A percentile compares a stretch with the other conserved stretches of the same genome.
These are phyloP conservation scores for Carex scoparia DNA, from an alignment of 176 grass and related monocot species.

Conservation along the genomic window DNA sequence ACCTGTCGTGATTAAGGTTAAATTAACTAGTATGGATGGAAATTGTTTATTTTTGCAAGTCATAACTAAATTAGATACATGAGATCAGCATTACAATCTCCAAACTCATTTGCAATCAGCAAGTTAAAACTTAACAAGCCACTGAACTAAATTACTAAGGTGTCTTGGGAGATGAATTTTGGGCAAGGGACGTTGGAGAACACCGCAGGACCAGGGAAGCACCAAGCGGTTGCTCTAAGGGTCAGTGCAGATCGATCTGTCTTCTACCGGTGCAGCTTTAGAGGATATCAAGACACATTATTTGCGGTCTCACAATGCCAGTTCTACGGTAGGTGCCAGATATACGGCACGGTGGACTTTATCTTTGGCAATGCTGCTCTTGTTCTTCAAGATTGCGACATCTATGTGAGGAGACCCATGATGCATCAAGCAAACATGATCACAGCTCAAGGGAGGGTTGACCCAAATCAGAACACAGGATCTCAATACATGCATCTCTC, in stretches of 20 bases:
- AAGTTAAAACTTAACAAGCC: neutral
- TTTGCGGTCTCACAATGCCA: too few species aligned
- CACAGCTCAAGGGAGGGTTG: conserved; percentile 53
- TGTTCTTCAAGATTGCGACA: conserved; percentile 43
- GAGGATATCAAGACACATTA: too few species aligned
- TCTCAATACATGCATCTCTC: conserved; percentile 39
- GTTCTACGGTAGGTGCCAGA: conserved; percentile 18
- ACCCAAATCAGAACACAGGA: conserved; percentile 72
- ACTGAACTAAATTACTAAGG: neutral
- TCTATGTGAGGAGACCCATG: conserved; percentile 40
- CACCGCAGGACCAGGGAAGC: neutral
- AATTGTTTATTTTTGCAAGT: neutral
- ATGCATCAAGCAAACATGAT: conserved; percentile 41
- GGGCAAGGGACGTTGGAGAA: neutral
- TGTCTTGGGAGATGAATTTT: conserved; percentile 9
- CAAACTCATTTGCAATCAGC: neutral
- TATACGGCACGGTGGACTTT: conserved; percentile 65
- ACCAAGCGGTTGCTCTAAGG: conserved; percentile 1
- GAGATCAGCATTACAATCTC: neutral
- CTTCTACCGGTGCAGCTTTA: too few species aligned
- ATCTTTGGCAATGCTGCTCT: conserved; percentile 52
- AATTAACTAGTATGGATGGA: neutral
- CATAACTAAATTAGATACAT: neutral
- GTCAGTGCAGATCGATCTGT: too few species aligned
- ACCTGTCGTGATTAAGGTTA: neutral